Evolutionary conservation across 371 early-diverging fungal species (phyloP), one percentile per base, ranked within the genome.

Genomic region (Lichtheimia hyalospora): DNA sequence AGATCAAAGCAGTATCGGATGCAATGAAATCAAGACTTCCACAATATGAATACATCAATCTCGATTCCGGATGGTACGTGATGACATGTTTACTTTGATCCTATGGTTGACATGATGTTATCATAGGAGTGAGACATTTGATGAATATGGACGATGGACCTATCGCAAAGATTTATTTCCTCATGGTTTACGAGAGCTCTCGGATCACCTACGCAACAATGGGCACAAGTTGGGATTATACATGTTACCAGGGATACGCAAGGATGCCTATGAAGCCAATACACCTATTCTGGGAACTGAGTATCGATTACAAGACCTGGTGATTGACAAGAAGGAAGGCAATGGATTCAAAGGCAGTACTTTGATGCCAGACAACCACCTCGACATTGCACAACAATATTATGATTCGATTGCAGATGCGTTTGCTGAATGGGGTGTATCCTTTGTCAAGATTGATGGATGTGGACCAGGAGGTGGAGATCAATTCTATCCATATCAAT

Each of bases 51-150:
- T 73, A 73, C 21, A 73, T 73, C 20, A 73, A 73, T 25, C 40
- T 73, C 34, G 73, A 73, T 59, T 73, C 73, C 10, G 73, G 73
- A 43, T 73, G 73, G 73, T 60, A 63, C 14, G 48, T 48, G 1
- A 40, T 18, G 18, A 34, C 14, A 27, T 3, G 12, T 52, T 44
- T 21, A 14, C 14, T 15, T 13, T 15, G 34, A 27, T 54, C 24
- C 13, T 16, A 8, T 54, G 54, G 3, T 10, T 16, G 16, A 18
- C 16, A 5, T 46, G 10, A 18, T 46, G 5, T 46, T 21, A 51
- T 3, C 15, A 24, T 20, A 68, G 68, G 68, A 63, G 54, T 18
- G 57, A 67, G 16, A 55, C 56, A 8, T 60, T 48, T 34, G 73
- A 73, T 52, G 61, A 67, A 21, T 67, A 62, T 54, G 73, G 73